Conservation (phyloP, 495 filamentous ascomycete species). For the Xylaria palmicola region DNA sequence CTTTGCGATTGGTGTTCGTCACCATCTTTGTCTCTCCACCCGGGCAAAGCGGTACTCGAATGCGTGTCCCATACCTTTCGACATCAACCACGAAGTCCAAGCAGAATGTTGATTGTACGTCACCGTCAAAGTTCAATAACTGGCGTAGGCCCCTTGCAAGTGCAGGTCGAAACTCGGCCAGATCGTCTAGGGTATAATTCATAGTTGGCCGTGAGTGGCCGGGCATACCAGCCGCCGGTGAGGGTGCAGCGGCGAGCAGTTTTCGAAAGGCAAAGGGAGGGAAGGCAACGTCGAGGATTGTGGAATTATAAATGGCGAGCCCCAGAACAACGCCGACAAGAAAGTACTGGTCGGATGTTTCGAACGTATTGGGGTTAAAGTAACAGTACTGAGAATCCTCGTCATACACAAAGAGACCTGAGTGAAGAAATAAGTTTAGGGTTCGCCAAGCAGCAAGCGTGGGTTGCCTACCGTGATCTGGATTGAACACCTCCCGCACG, state of each 20-base stretch:
- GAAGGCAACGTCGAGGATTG: conserved; percentile 85
- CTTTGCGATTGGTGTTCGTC: conserved; percentile 78
- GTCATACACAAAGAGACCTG: conserved; percentile 88
- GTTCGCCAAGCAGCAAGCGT: not conserved
- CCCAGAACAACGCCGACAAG: conserved; percentile 86
- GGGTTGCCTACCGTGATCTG: conserved; percentile 70
- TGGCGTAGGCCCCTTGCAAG: conserved; percentile 75
- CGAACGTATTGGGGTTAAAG: conserved; percentile 89
- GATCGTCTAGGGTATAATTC: conserved; percentile 76
- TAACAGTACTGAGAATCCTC: conserved; percentile 95
- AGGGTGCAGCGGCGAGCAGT: conserved; percentile 69
- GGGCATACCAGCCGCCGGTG: conserved; percentile 48
- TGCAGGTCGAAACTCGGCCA: conserved; percentile 77
- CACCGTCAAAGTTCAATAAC: conserved; percentile 79
- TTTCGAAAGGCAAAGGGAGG: conserved; percentile 95
- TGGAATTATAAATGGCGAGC: conserved; percentile 95
- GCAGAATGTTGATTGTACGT: conserved; percentile 80
- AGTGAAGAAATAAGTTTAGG: conserved; percentile 2
- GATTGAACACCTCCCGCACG: conserved; percentile 89
- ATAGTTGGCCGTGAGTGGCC: conserved; percentile 60
- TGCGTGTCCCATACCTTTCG: conserved; percentile 72
- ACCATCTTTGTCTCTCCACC: conserved; percentile 75
- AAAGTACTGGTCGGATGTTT: conserved; percentile 92
- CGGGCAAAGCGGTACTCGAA: conserved; percentile 68
- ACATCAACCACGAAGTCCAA: conserved; percentile 78